These are phyloP conservation scores for Groenewaldozyma tartarivorans DNA, from an alignment of 805 yeast species.

Conservation along the genomic window DNA sequence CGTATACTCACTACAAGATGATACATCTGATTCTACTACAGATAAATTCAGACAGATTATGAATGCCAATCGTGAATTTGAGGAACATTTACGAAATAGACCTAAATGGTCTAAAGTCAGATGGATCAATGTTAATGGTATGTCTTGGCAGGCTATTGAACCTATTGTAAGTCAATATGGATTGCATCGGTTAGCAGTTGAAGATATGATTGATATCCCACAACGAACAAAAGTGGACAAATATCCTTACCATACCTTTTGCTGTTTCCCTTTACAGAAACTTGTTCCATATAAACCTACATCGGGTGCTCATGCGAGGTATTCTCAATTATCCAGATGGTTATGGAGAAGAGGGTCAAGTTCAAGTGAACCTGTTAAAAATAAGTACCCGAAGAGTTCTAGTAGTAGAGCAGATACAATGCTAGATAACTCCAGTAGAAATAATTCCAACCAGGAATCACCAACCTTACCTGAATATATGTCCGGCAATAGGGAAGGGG, in stretches of 20 bases:
- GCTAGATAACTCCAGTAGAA: neutral
- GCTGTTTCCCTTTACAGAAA: slow-evolving; percentile 44
- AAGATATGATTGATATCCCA: slow-evolving; percentile 55
- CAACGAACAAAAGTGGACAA: slow-evolving; percentile 49
- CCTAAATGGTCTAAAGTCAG: slow-evolving; percentile 44
- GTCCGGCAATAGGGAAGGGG: slow-evolving; percentile 2
- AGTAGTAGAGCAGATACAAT: neutral
- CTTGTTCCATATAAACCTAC: slow-evolving; percentile 18
- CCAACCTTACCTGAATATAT: neutral
- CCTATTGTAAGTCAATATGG: slow-evolving; percentile 35
- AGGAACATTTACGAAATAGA: slow-evolving; percentile 24
- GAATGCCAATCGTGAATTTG: slow-evolving; percentile 23
- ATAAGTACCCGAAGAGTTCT: neutral
- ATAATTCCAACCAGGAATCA: neutral
- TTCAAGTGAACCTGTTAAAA: neutral
- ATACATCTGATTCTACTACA: slow-evolving; percentile 8
- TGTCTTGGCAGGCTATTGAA: slow-evolving; percentile 52
- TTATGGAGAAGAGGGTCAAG: no score
- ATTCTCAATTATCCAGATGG: neutral
- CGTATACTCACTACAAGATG: slow-evolving; percentile 21
- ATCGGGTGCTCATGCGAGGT: slow-evolving; percentile 4
- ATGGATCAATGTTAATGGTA: slow-evolving; percentile 51
- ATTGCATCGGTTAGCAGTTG: slow-evolving; percentile 47
- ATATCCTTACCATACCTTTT: slow-evolving; percentile 43
- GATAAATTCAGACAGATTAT: slow-evolving; percentile 1